Evolutionary conservation across 2,329 filamentous ascomycete species (phyloP), one percentile per base, ranked within the genome.

Genomic region (Colletotrichum trifolii): DNA sequence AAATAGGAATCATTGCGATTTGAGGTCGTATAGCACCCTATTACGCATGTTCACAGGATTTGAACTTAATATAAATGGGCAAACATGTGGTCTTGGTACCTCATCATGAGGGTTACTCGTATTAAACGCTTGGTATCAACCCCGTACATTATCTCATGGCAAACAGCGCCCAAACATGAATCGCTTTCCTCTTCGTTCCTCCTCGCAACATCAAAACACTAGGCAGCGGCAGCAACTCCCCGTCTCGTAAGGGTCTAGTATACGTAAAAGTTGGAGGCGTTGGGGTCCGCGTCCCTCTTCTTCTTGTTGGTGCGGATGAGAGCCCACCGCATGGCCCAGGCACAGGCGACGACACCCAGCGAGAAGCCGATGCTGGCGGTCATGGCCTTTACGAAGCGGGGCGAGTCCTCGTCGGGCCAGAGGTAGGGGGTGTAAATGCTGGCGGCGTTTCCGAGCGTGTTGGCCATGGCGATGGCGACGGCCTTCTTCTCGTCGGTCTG

Each of bases 401-500:
- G 69, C 2, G 42, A 50, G 47, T 67, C 68, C 4, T 45, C 34
- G 15, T 57, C 52, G 2, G 68, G 68, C 65, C 67, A 70, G 5
- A 70, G 58, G 60, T 70, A 70, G 1, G 68, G 67, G 2, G 69
- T 70, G 52, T 69, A 70, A 9, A 70, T 64, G 38, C 55, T 67
- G 8, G 60, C 47, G 6, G 62, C 39, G 49, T 69, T 70, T 13
- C 58, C 68, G 13, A 68, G 42, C 2, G 65, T 66, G 42, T 68
- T 71, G 38, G 47, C 52, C 63, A 68, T 71, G 12, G 78, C 79
- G 8, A 83, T 73, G 1, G 78, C 74, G 1, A 77, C 77, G 0
- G 81, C 81, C 66, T 81, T 83, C 71, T 83, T 83, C 69, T 83
- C 81, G 4, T 80, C 76, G 0, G 79, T 81, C 66, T 83, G 81